Evolutionary conservation across 2,329 filamentous ascomycete species (phyloP).

Genomic region (Xylaria sp.): DNA sequence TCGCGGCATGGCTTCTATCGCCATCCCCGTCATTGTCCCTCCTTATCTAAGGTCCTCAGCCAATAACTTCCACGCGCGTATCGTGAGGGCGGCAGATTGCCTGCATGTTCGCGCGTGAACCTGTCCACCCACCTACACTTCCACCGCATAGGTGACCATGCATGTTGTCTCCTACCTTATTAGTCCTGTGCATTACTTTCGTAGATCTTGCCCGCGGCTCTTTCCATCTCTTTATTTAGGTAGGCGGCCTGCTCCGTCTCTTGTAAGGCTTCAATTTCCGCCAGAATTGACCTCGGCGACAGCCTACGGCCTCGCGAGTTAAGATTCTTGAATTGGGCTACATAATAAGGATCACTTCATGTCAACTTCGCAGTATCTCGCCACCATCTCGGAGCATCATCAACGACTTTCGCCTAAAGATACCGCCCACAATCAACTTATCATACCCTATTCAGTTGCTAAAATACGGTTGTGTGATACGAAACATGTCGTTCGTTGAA

Average conservation of each 20-base stretch:
- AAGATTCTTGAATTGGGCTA: constrained; percentile 8
- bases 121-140: constrained; percentile 17
- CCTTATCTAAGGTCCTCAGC: constrained; percentile 33
- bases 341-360: neutral
- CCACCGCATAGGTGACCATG: constrained; percentile 11
- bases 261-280: constrained; percentile 13
- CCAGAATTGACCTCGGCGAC: constrained; percentile 20
- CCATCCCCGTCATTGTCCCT: constrained; percentile 32
- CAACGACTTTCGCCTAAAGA: neutral
- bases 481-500: constrained; percentile 37
- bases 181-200: constrained; percentile 2
- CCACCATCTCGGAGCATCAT: neutral
- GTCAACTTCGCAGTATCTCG: neutral
- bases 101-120: constrained; percentile 29
- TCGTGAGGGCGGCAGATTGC: constrained; percentile 25
- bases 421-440: neutral
- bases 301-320: constrained; percentile 13
- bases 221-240: constrained; percentile 21
- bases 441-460: neutral
- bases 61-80: constrained; percentile 26
- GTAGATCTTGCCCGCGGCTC: constrained; percentile 15
- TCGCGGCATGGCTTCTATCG: constrained; percentile 21
- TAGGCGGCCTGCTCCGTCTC: constrained; percentile 25
- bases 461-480: neutral
- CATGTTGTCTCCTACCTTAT: constrained; percentile 6